These are phyloP conservation scores for Parachaetomium inaequale DNA, from an alignment of 495 filamentous ascomycete genomes.

Conservation along the genomic window DNA sequence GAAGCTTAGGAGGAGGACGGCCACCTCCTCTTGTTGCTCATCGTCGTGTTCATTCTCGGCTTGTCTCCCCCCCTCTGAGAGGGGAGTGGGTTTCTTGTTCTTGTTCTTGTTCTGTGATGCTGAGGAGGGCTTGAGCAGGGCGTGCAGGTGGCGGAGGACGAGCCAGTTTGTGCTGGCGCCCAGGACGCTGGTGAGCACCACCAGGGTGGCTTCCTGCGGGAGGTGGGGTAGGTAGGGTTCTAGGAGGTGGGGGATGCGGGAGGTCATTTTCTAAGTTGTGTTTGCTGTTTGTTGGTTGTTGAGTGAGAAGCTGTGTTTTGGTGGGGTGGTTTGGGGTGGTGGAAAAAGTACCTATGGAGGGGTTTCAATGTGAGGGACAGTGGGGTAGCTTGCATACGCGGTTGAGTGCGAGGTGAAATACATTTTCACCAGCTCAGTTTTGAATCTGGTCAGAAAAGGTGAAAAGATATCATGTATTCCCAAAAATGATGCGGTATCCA, in stretches of 20 bases:
- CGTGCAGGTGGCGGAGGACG: slow-evolving; percentile 59
- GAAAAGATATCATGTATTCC: background rate
- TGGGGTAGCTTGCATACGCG: too few species aligned
- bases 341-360: slow-evolving; percentile 3
- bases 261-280: slow-evolving; percentile 15
- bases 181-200: slow-evolving; percentile 69
- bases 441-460: too few species aligned
- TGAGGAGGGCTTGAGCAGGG: slow-evolving; percentile 40
- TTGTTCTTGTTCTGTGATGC: background rate
- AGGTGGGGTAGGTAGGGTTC: slow-evolving; percentile 57
- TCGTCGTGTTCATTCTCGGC: slow-evolving; percentile 5
- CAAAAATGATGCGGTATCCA: background rate
- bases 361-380: background rate
- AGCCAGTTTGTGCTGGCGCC: slow-evolving; percentile 75
- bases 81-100: background rate
- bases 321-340: background rate
- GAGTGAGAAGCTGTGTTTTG: background rate
- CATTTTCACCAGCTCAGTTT: too few species aligned
- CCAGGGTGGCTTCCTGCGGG: slow-evolving; percentile 41
- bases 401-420: too few species aligned
- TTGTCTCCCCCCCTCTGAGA: slow-evolving; percentile 3
- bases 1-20: slow-evolving; percentile 78
- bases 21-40: slow-evolving; percentile 21
- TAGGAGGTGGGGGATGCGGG: slow-evolving; percentile 57
- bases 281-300: background rate